Evolutionary conservation across 164 flowering plant genomes (phyloP).

Genomic region (Berberis vulgaris): DNA sequence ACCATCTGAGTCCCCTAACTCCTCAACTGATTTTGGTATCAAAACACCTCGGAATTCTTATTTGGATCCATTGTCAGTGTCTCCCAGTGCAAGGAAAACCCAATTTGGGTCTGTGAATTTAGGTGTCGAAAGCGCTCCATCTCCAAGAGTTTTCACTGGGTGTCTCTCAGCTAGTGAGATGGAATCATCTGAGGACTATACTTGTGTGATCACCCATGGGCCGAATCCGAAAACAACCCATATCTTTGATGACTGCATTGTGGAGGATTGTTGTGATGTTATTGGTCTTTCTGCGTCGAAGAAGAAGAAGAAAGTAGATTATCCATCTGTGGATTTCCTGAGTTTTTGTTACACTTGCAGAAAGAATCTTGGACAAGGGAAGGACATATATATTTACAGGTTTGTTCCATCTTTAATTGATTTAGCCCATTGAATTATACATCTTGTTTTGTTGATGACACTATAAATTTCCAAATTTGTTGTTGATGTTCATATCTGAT

Average conservation of each 20-base stretch:
- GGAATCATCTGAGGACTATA: conserved; percentile 82
- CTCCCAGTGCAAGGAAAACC: conserved; percentile 21
- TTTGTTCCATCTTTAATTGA: conserved; percentile 13
- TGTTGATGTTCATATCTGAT: background rate
- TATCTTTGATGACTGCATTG: conserved; percentile 64
- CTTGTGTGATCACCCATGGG: conserved; percentile 63
- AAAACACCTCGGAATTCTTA: conserved; percentile 33
- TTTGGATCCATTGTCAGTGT: conserved; percentile 23
- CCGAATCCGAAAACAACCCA: conserved; percentile 74
- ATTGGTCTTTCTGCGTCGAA: conserved; percentile 20
- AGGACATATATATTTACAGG: conserved; percentile 93
- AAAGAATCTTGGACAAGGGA: conserved; percentile 62
- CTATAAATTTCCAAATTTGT: too few relatives aligned
- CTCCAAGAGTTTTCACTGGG: conserved; percentile 32
- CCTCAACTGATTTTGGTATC: conserved; percentile 43
- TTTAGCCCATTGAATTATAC: background rate
- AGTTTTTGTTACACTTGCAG: conserved; percentile 70
- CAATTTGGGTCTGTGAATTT: conserved; percentile 28
- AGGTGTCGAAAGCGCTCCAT: conserved; percentile 18
- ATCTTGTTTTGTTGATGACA: too few relatives aligned
- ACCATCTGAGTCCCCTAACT: conserved; percentile 33
- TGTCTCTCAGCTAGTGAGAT: conserved; percentile 48
- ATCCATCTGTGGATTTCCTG: conserved; percentile 49
- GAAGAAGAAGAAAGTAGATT: conserved; percentile 17
- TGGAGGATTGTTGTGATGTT: conserved; percentile 39